Conservation (phyloP, 768 basidiomycete species). For the Daedaleopsis sinensis region DNA sequence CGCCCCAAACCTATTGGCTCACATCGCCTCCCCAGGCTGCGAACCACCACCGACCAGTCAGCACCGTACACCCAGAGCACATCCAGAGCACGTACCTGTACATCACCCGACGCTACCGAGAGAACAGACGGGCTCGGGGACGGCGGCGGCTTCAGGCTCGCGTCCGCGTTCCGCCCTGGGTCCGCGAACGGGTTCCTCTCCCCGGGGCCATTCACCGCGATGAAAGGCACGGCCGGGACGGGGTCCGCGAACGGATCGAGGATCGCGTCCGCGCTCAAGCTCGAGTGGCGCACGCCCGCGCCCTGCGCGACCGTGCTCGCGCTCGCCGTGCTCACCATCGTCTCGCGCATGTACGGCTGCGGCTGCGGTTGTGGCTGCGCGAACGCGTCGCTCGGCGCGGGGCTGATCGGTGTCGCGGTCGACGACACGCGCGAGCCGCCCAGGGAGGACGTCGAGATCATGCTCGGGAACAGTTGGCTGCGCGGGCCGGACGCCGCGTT, state of each 20-base stretch:
- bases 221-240: neutral
- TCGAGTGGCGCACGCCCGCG: conserved; percentile 7
- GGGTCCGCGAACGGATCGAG: conserved; percentile 12
- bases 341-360: conserved; percentile 14
- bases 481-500: conserved; percentile 6
- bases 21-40: conserved; percentile 19
- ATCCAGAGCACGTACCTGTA: conserved; percentile 4
- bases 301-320: conserved; percentile 9
- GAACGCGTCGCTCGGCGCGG: conserved; percentile 1
- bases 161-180: neutral
- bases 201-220: neutral
- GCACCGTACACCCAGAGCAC: too few relatives aligned
- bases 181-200: conserved; percentile 15
- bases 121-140: conserved; percentile 9
- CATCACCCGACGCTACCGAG: conserved; percentile 1
- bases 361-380: neutral
- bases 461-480: conserved; percentile 18
- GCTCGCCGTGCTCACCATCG: conserved; percentile 12
- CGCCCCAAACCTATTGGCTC: neutral
- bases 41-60: neutral
- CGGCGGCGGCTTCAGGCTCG: neutral
- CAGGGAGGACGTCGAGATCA: conserved; percentile 16
- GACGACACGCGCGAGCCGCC: conserved; percentile 2
- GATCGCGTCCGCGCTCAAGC: conserved; percentile 15
- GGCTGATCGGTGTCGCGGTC: conserved; percentile 9